phyloP scores from a whole-genome alignment of 176 grass and related monocot species.

The Tillandsia fasciculata region DNA sequence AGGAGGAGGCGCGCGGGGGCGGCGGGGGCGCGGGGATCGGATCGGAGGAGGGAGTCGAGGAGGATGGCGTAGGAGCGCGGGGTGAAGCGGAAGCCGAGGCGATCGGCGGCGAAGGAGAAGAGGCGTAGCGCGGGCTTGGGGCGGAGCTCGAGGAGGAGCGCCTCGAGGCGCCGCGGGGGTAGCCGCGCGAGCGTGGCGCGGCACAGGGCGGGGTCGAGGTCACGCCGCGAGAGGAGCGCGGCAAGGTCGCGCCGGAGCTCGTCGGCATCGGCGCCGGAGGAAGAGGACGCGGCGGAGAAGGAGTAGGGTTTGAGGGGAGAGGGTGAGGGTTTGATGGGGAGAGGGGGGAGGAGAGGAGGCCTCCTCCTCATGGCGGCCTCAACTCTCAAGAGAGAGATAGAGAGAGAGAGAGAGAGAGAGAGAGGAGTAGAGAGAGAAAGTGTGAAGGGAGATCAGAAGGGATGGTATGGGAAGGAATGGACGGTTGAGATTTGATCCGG shows the following conservation, averaged over 20 bases:
- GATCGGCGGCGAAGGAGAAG: slow-evolving; percentile 26
- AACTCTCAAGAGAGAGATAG: not conserved
- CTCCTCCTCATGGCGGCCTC: slow-evolving; percentile 62
- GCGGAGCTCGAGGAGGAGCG: slow-evolving; percentile 10
- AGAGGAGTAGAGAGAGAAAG: slow-evolving; percentile 6
- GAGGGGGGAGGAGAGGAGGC: slow-evolving; percentile 2
- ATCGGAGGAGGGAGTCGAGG: slow-evolving; percentile 37
- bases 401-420: not conserved
- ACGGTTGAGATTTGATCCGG: slow-evolving; percentile 18
- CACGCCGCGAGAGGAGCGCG: slow-evolving; percentile 15
- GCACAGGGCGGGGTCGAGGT: slow-evolving; percentile 14
- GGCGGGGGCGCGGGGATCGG: slow-evolving; percentile 26
- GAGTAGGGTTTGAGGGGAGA: slow-evolving; percentile 18
- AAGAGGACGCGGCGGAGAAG: slow-evolving; percentile 23
- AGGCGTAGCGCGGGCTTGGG: slow-evolving; percentile 37
- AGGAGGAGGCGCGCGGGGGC: slow-evolving; percentile 33
- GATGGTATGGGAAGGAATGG: not conserved
- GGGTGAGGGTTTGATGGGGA: slow-evolving; percentile 13
- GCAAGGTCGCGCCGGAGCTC: slow-evolving; percentile 29
- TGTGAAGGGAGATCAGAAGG: not conserved
- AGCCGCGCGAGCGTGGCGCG: slow-evolving; percentile 15
- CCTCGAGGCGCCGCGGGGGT: slow-evolving; percentile 1
- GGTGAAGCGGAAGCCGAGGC: slow-evolving; percentile 20
- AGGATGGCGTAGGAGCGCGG: slow-evolving; percentile 34
- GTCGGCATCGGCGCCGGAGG: slow-evolving; percentile 17